Percentiles rank a stretch among this genome's conserved stretches.
Evolutionary conservation across 2,329 filamentous ascomycete genomes (phyloP).

Genomic region (Neonectria sp.): DNA sequence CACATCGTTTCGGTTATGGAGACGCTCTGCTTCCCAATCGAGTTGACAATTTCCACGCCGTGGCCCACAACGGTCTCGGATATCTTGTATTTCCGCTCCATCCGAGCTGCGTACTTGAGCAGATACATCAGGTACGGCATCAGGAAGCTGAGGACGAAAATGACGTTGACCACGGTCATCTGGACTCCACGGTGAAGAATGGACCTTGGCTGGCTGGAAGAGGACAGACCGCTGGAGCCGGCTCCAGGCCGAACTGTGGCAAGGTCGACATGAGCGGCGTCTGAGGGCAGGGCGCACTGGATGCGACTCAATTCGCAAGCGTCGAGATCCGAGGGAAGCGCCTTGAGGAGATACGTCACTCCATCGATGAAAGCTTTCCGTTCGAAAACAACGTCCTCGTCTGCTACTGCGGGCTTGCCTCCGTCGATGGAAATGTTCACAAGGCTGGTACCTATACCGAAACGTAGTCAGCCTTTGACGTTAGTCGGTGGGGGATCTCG

Average conservation of each 20-base stretch:
- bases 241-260: constrained; percentile 13
- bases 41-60: constrained; percentile 70
- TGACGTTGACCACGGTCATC: constrained; percentile 68
- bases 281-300: constrained; percentile 45
- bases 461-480: not conserved
- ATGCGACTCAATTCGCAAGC: constrained; percentile 64
- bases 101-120: constrained; percentile 68
- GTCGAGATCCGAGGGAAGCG: constrained; percentile 71
- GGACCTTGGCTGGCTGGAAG: constrained; percentile 53
- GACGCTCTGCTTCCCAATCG: constrained; percentile 73
- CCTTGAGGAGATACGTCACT: constrained; percentile 74
- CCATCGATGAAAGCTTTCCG: constrained; percentile 76
- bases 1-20: constrained; percentile 66
- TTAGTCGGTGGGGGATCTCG: not conserved
- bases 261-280: constrained; percentile 25
- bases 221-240: constrained; percentile 3
- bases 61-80: constrained; percentile 81
- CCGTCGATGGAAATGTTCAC: constrained; percentile 48
- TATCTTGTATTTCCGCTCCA: constrained; percentile 78
- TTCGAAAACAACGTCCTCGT: constrained; percentile 54
- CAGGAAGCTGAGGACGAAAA: constrained; percentile 72
- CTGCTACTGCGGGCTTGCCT: constrained; percentile 42
- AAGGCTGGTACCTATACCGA: constrained; percentile 45
- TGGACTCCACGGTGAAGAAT: constrained; percentile 73
- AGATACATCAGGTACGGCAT: constrained; percentile 73